These are phyloP conservation scores for Fusarium redolens DNA, from an alignment of 2,329 filamentous ascomycete genomes.

Conservation along the genomic window DNA sequence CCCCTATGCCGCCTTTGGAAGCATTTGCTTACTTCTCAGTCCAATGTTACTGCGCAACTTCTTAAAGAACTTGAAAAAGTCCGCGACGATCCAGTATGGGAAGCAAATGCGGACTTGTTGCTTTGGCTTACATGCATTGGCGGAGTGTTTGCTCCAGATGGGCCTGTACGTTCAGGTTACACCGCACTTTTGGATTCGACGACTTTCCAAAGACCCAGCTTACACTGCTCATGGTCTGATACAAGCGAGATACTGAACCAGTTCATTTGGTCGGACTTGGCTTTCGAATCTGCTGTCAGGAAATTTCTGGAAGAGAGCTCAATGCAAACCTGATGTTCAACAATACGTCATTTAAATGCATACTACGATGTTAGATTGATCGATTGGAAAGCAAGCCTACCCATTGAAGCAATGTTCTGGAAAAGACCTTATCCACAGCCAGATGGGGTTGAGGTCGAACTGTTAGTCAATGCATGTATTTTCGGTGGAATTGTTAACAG, in stretches of 20 bases:
- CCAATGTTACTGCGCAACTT: not conserved
- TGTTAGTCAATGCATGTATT: not conserved
- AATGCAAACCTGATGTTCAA: not conserved
- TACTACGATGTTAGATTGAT: too few relatives aligned
- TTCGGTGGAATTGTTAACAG: not conserved
- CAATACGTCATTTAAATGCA: not conserved
- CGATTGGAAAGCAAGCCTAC: not conserved
- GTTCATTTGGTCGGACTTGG: slow-evolving; percentile 9
- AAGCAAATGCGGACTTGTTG: not conserved
- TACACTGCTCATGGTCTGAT: accelerated
- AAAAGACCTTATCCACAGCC: not conserved
- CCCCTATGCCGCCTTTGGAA: accelerated
- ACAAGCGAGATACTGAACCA: not conserved
- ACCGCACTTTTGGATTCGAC: not conserved
- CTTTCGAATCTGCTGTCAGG: not conserved
- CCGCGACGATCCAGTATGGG: not conserved
- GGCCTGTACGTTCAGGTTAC: not conserved
- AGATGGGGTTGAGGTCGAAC: accelerated
- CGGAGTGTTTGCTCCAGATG: not conserved
- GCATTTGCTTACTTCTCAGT: accelerated
- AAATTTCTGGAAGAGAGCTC: not conserved
- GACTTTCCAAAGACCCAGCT: accelerated
- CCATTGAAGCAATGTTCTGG: not conserved
- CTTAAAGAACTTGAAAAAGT: not conserved
- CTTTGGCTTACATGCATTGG: slow-evolving; percentile 6